phyloP scores from a whole-genome alignment of 2,329 filamentous ascomycete genomes.

The Aureobasidium mangrovei region DNA sequence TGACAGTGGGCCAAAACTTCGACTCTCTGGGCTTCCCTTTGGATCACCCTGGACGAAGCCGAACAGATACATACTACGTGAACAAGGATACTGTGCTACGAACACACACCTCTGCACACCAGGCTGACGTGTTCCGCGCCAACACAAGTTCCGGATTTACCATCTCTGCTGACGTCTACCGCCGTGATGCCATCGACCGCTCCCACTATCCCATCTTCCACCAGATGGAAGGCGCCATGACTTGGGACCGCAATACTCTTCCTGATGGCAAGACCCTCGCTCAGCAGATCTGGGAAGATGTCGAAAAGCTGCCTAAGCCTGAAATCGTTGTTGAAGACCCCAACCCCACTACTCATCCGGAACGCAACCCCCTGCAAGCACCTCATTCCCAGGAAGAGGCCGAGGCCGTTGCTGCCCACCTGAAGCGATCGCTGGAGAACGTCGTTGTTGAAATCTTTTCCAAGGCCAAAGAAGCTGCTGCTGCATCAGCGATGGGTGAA shows the following conservation, averaged over 20 bases:
- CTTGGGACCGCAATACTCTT: constrained; percentile 67
- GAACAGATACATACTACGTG: constrained; percentile 92
- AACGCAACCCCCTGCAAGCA: constrained; percentile 74
- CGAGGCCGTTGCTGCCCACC: constrained; percentile 71
- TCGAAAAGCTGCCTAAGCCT: constrained; percentile 64
- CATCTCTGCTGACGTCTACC: constrained; percentile 89
- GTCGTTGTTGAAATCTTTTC: constrained; percentile 87
- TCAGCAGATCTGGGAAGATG: constrained; percentile 58
- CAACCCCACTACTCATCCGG: constrained; percentile 65
- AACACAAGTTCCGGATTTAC: constrained; percentile 73
- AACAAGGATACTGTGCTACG: constrained; percentile 75
- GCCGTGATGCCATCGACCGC: constrained; percentile 86
- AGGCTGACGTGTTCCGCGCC: constrained; percentile 68
- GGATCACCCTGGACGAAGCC: constrained; percentile 79
- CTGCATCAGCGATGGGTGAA: constrained; percentile 32
- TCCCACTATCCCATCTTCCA: constrained; percentile 97
- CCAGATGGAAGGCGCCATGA: constrained; percentile 92
- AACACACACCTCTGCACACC: constrained; percentile 92
- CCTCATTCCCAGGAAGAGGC: constrained; percentile 66
- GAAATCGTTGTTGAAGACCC: constrained; percentile 72
- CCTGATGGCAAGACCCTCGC: constrained; percentile 46
- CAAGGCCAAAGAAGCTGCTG: constrained; percentile 59
- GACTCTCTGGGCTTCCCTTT: constrained; percentile 87
- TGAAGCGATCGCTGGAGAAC: constrained; percentile 81
- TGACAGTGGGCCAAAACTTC: constrained; percentile 81